These are phyloP conservation scores for Sclerotinia spermophila DNA, from an alignment of 2,329 filamentous ascomycete species.

Conservation along the genomic window DNA sequence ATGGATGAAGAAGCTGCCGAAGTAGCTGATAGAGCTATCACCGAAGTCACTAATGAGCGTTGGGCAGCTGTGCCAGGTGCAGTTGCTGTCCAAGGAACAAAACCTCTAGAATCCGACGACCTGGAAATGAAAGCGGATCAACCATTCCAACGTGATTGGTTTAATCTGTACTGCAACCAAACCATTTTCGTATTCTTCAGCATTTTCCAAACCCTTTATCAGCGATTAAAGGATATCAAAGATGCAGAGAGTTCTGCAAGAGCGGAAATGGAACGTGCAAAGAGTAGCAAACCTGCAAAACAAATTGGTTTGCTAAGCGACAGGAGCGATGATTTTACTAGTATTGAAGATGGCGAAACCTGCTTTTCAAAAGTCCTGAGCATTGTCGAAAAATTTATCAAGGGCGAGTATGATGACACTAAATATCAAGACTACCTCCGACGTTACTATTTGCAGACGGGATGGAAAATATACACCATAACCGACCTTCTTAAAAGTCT, in stretches of 20 bases:
- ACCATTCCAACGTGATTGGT: slow-evolving; percentile 74
- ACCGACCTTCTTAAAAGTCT: slow-evolving; percentile 83
- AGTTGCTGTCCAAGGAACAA: slow-evolving; percentile 50
- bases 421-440: slow-evolving; percentile 88
- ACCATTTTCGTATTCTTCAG: slow-evolving; percentile 93
- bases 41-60: slow-evolving; percentile 62
- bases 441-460: slow-evolving; percentile 84
- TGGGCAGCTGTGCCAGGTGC: slow-evolving; percentile 62
- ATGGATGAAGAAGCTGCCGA: slow-evolving; percentile 73
- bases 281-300: slow-evolving; percentile 73
- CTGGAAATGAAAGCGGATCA: slow-evolving; percentile 71
- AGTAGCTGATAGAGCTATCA: slow-evolving; percentile 50
- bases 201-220: slow-evolving; percentile 87
- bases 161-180: slow-evolving; percentile 88
- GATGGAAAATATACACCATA: slow-evolving; percentile 91
- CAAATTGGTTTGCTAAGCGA: slow-evolving; percentile 82
- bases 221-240: slow-evolving; percentile 80
- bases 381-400: slow-evolving; percentile 82
- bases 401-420: slow-evolving; percentile 74
- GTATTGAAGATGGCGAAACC: slow-evolving; percentile 54
- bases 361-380: slow-evolving; percentile 84
- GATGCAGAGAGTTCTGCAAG: slow-evolving; percentile 69
- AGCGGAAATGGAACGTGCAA: slow-evolving; percentile 69
- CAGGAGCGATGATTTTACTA: slow-evolving; percentile 70
- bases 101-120: slow-evolving; percentile 52